A percentile compares a stretch with the other conserved stretches of the same genome.
phyloP scores from a whole-genome alignment of 1,284 basidiomycete genomes.

The Melanopsichium pennsylvanicum region DNA sequence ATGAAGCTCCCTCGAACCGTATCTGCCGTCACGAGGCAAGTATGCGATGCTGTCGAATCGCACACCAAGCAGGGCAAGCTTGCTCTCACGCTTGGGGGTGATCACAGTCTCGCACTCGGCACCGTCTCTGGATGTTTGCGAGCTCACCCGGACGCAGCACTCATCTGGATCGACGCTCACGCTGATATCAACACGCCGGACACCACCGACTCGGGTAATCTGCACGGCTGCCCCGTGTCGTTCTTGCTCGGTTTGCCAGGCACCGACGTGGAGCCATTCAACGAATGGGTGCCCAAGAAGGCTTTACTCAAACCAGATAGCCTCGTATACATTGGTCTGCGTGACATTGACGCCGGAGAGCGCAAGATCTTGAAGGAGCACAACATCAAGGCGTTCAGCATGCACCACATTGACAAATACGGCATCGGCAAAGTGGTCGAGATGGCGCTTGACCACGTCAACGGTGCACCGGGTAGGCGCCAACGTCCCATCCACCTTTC shows the following conservation, averaged over 20 bases:
- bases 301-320: constrained; percentile 72
- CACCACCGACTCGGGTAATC: constrained; percentile 85
- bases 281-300: constrained; percentile 59
- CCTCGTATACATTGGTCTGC: constrained; percentile 91
- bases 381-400: constrained; percentile 90
- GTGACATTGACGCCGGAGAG: constrained; percentile 91
- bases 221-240: constrained; percentile 97
- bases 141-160: constrained; percentile 74
- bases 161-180: constrained; percentile 79
- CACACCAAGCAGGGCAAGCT: constrained; percentile 81
- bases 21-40: constrained; percentile 77
- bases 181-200: constrained; percentile 93
- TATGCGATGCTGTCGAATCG: constrained; percentile 78
- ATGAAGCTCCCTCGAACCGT: constrained; percentile 61
- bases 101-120: constrained; percentile 79
- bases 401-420: constrained; percentile 97
- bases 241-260: constrained; percentile 74
- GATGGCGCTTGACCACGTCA: constrained; percentile 93
- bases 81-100: constrained; percentile 92
- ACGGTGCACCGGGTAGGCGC: constrained; percentile 70
- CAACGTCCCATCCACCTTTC: constrained; percentile 88
- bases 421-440: constrained; percentile 88
- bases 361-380: constrained; percentile 85
- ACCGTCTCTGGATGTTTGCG: constrained; percentile 66
- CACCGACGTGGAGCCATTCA: constrained; percentile 61